Conservation (phyloP, 371 early-diverging fungal species). For the Mortierella sp. region DNA sequence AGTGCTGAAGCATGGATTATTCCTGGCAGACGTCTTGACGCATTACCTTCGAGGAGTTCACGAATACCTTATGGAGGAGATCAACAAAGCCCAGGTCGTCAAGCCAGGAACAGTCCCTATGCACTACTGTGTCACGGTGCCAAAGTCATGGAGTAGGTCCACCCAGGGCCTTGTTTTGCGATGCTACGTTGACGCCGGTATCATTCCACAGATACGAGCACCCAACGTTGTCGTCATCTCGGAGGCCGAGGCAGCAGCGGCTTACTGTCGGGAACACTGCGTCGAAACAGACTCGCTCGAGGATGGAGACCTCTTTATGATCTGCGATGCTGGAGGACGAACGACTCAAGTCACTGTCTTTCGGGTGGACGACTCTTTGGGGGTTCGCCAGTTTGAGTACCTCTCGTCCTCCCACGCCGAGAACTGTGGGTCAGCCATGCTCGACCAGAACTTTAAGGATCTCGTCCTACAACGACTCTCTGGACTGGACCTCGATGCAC, state of each 20-base stretch:
- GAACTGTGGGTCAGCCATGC: constrained; percentile 48
- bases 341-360: constrained; percentile 49
- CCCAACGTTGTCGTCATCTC: constrained; percentile 50
- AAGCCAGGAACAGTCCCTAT: constrained; percentile 35
- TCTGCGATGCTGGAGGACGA: constrained; percentile 57
- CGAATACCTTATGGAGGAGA: constrained; percentile 39
- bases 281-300: constrained; percentile 41
- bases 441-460: constrained; percentile 41
- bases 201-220: constrained; percentile 41
- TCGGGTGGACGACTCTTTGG: constrained; percentile 46
- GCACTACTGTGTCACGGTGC: constrained; percentile 51
- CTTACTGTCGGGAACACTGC: constrained; percentile 53
- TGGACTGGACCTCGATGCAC: constrained; percentile 39
- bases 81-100: constrained; percentile 52
- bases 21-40: constrained; percentile 44
- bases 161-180: constrained; percentile 39
- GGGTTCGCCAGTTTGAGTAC: constrained; percentile 44
- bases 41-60: constrained; percentile 44
- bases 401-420: constrained; percentile 43
- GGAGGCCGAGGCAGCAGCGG: constrained; percentile 56
- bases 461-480: constrained; percentile 27
- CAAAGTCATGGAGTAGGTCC: constrained; percentile 46
- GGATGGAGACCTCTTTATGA: constrained; percentile 58
- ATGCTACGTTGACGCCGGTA: constrained; percentile 52
- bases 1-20: constrained; percentile 36